Evolutionary conservation across 2,329 filamentous ascomycete genomes (phyloP).

Genomic region (Stenocarpella maydis): DNA sequence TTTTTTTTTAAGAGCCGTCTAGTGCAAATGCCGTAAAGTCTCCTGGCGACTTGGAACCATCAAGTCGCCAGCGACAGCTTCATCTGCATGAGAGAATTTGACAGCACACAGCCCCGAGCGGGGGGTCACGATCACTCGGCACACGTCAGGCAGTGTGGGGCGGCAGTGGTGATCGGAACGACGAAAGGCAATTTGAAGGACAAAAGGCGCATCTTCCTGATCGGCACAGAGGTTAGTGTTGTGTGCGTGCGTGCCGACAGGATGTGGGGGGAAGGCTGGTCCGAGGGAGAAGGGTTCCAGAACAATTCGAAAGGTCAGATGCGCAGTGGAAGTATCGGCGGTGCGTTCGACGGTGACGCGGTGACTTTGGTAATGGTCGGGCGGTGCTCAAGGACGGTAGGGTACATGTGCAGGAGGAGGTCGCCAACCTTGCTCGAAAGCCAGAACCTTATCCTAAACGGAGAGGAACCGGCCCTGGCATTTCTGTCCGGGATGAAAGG

Average conservation of each 20-base stretch:
- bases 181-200: not conserved
- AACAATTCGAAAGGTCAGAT: constrained; percentile 22
- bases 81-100: not conserved
- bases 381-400: not conserved
- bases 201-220: not conserved
- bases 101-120: not conserved
- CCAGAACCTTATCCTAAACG: constrained; percentile 20
- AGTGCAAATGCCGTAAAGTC: constrained; percentile 5
- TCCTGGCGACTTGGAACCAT: not conserved
- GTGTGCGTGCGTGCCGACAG: not conserved
- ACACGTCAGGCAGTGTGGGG: constrained; percentile 24
- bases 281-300: constrained; percentile 9
- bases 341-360: not conserved
- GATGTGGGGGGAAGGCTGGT: not conserved
- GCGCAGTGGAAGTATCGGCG: not conserved
- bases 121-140: constrained; percentile 13
- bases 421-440: not conserved
- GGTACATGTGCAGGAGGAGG: not conserved
- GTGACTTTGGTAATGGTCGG: not conserved
- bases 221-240: not conserved
- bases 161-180: constrained; percentile 4
- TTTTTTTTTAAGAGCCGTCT: constrained; percentile 1
- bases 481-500: constrained; percentile 7
- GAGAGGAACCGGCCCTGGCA: not conserved
- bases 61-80: not conserved